Base-by-base conservation (phyloP, 1,284 basidiomycete species). In the Puccinia horiana region DNA sequence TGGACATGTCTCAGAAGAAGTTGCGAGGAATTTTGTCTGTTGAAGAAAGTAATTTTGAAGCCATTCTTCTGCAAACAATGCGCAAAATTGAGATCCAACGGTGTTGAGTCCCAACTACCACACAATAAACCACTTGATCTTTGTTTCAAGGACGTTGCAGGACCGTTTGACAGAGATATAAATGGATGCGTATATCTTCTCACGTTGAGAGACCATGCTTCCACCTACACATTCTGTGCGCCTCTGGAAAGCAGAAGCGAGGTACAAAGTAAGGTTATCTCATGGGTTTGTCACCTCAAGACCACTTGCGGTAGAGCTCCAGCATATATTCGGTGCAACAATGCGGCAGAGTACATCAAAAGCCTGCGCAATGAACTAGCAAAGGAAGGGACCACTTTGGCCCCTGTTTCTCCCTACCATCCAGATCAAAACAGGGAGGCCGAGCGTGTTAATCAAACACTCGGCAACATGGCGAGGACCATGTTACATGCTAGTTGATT, bases 401-500 rank as follows among this genome's bases (percentile, higher is more conserved):
- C 58, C 3, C 58, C 58, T 5, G 20, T 63, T 4, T 12, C 58
- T 4, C 69, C 69, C 5, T 72, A 72, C 69, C 18, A 12, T 4
- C 69, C 69, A 9, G 37, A 72, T 42, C 69, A 72, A 37, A 72
- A 72, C 44, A 37, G 69, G 9, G 69, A 44, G 18, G 69, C 69
- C 9, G 37, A 72, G 44, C n/a, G 69, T 5, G 40, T 72, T 12
- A 72, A 72, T 12, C 37, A 29, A 4, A 72, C 47, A 4, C 23
- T 72, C 18, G 47, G 69, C 2, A 37, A 72, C n/a, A 72, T 72
- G 69, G 69, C 40, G 26, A 42, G 40, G 37, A 44, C 69, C 6
- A 42, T 72, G 69, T 26, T 72, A 4, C 69, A 72, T 37, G 11
- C 29, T 2, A 44, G 40, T 42, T 9, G 44, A n/a, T 37, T 73